Percentiles rank a stretch among this genome's conserved stretches.
Evolutionary conservation across 805 yeast genomes (phyloP).

Genomic region (Metschnikowia vanudenii): DNA sequence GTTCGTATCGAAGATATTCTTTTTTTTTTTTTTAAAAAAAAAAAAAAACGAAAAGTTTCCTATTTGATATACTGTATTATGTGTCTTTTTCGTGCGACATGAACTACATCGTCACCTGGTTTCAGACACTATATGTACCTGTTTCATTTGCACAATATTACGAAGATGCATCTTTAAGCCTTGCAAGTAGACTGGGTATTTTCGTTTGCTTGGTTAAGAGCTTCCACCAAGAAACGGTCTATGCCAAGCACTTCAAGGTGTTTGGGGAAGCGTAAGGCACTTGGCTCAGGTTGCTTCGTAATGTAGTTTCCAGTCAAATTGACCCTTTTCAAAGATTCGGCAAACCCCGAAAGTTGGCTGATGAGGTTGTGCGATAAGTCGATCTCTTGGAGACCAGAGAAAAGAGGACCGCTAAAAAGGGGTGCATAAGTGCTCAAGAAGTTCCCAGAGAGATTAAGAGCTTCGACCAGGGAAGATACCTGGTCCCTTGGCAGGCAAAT

Average conservation of each 20-base stretch:
- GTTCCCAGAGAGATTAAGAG: conserved; percentile 28
- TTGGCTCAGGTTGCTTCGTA: not conserved
- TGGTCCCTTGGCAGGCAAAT: conserved; percentile 3
- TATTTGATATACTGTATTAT: not conserved
- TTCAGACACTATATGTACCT: too few species aligned
- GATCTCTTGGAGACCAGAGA: conserved; percentile 17
- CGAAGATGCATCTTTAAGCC: not conserved
- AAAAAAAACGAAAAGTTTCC: too few species aligned
- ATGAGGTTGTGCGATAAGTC: conserved; percentile 28
- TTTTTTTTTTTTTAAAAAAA: too few species aligned
- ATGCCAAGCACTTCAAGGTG: conserved; percentile 7
- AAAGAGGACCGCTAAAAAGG: conserved; percentile 10
- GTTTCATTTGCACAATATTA: too few species aligned
- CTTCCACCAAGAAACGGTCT: not conserved
- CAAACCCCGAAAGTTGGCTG: conserved; percentile 17
- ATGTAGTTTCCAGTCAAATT: conserved; percentile 25
- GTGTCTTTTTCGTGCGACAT: not conserved
- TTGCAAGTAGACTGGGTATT: not conserved
- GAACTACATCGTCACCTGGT: not conserved
- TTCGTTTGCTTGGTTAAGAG: not conserved
- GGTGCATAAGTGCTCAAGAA: conserved; percentile 16
- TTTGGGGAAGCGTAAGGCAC: not conserved
- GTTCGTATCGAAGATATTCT: too few species aligned
- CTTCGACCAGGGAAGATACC: conserved; percentile 6
- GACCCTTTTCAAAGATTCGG: conserved; percentile 15